Percentiles rank a stretch among this genome's conserved stretches.
Conservation (phyloP, 768 basidiomycete genomes). For the Paxillus ammoniavirescens region DNA sequence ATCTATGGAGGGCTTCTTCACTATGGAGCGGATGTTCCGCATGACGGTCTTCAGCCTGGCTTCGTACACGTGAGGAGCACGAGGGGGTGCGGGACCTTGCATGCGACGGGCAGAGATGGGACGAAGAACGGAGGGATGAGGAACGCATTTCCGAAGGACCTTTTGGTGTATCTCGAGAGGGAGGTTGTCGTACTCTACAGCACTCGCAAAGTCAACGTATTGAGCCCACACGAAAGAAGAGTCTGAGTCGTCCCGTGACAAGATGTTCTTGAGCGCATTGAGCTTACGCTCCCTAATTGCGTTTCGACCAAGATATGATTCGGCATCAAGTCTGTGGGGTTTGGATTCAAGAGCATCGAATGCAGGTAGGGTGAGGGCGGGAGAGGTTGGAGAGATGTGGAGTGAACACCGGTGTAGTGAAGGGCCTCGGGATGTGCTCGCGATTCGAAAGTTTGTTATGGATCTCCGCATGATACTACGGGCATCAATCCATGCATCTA, state of each 20-base stretch:
- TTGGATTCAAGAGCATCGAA: neutral
- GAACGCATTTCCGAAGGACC: constrained; percentile 67
- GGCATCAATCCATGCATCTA: constrained; percentile 10
- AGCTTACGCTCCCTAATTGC: constrained; percentile 25
- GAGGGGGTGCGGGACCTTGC: constrained; percentile 34
- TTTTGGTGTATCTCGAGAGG: constrained; percentile 67
- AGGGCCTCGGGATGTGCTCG: constrained; percentile 7
- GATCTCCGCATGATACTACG: constrained; percentile 21
- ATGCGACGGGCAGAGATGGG: constrained; percentile 41
- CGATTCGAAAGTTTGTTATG: constrained; percentile 17
- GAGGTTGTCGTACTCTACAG: constrained; percentile 46
- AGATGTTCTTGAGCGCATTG: constrained; percentile 22
- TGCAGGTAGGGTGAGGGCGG: neutral
- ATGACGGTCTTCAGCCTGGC: constrained; percentile 65
- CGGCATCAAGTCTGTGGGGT: neutral
- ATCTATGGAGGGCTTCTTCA: constrained; percentile 43
- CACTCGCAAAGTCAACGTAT: constrained; percentile 57
- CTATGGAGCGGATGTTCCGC: constrained; percentile 59
- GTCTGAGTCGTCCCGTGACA: constrained; percentile 33
- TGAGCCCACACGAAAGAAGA: constrained; percentile 60
- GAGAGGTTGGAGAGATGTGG: constrained; percentile 10
- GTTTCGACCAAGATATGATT: constrained; percentile 7
- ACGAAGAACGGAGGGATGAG: constrained; percentile 45
- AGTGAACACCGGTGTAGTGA: constrained; percentile 6
- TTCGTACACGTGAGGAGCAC: constrained; percentile 57